Evolutionary conservation across 1,284 basidiomycete genomes (phyloP), one percentile per base, ranked within the genome.

Genomic region (Apiotrichum akiyoshidainum): DNA sequence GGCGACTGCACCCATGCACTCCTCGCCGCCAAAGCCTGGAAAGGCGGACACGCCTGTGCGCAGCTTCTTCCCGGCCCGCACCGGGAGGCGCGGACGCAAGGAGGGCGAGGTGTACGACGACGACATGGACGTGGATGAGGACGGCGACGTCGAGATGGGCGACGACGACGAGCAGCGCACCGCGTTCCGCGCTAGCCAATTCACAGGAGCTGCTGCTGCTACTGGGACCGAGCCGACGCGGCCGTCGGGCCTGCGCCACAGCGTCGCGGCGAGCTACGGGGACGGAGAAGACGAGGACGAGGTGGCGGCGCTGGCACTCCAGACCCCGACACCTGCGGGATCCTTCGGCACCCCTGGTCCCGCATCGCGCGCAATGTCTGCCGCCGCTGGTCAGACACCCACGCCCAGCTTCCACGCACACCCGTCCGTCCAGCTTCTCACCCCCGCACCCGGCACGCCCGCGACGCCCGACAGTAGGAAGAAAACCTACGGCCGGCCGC

Each of bases 11-110:
- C 7, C 42, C 19, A 22, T 31, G 21, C 46, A 41, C 19, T 17
- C 40, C 40, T 14, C n/a, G 31, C 11, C 17, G 19, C 19, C 46
- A 5, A 54, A 52, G 26, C 26, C 26, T 7, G 26, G 26, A 17
- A 13, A 16, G 13, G 48, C 44, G 21, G 41, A 37, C 10, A 45
- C n/a, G 17, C 21, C n/a, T 8, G 37, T 50, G 35, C 56, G 57
- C 34, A 57, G 57, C 41, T 58, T 61, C 56, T 61, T 61, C 46
- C 60, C 60, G 13, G 26, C 26, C 7, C 26, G 26, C 26, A 7
- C 4, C 26, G 4, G 4, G 4, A 34, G 47, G 21, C 57, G 60
- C 5, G 40, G 11, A 7, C 35, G 58, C 19, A 26, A 34, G 21
- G 39, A 39, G 21, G 3, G 21, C 5, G 19, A 21, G 10, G 19